Conservation (phyloP, 768 basidiomycete genomes). For the Lactarius indigo region DNA sequence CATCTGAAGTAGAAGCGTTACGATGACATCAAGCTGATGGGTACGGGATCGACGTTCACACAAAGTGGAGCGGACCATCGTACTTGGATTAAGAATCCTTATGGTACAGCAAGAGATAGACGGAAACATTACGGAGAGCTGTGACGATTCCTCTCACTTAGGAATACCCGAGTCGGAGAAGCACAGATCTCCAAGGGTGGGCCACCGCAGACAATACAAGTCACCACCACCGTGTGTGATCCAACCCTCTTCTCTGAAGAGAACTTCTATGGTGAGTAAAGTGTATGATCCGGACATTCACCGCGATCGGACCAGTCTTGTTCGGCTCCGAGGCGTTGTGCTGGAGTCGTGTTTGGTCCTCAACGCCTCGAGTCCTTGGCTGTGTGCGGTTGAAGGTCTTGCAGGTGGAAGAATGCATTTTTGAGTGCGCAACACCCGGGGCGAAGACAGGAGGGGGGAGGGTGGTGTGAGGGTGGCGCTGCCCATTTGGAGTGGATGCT, state of each 20-base stretch:
- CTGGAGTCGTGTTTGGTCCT: neutral
- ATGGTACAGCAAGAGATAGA: neutral
- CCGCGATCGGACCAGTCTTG: neutral
- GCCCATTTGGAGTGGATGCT: constrained; percentile 16
- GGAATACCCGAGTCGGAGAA: neutral
- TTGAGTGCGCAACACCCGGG: neutral
- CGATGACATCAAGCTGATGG: neutral
- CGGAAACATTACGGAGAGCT: neutral
- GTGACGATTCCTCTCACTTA: neutral
- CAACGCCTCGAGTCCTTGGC: too few relatives aligned
- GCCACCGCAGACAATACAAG: constrained; percentile 11
- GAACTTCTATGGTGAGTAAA: neutral
- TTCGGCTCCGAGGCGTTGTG: neutral
- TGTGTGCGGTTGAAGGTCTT: too few relatives aligned
- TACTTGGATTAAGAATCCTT: neutral
- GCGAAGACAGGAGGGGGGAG: neutral
- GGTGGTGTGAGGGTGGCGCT: neutral
- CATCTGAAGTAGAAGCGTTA: neutral
- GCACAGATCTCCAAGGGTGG: neutral
- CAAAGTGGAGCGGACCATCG: neutral
- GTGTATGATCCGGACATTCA: neutral
- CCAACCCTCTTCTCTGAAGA: neutral
- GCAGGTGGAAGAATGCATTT: neutral
- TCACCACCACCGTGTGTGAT: constrained; percentile 9
- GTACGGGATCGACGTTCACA: neutral